phyloP scores from a whole-genome alignment of 78 protist genomes.

The Dictyostelium capitatum region DNA sequence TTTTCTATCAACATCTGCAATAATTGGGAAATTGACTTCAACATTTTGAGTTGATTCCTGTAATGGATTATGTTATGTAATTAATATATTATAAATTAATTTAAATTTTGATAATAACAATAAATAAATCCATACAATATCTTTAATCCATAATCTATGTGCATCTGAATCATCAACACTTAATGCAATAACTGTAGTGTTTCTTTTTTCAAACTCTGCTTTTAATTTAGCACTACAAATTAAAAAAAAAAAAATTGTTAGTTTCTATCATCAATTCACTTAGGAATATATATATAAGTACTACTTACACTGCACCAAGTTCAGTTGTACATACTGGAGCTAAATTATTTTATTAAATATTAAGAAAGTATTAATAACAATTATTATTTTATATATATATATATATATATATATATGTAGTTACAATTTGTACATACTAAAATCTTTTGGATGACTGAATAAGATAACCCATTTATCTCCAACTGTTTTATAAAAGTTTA shows the following conservation, averaged over 20 bases:
- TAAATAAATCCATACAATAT: too few relatives aligned
- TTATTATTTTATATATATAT: too few relatives aligned
- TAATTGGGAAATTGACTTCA: conserved; percentile 85
- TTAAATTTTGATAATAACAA: too few relatives aligned
- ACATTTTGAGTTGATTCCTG: conserved; percentile 71
- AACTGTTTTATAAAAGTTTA: conserved; percentile 72
- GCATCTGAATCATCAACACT: conserved; percentile 51
- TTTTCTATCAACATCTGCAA: conserved; percentile 82
- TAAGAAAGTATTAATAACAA: too few relatives aligned
- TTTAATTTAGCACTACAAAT: conserved; percentile 60
- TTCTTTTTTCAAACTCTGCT: conserved; percentile 82
- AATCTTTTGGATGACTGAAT: conserved; percentile 91
- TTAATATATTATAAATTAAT: too few relatives aligned
- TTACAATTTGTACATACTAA: neutral
- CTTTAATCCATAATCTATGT: conserved; percentile 88
- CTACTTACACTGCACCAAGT: conserved; percentile 79
- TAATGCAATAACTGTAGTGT: conserved; percentile 85
- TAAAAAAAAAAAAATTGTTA: too few relatives aligned
- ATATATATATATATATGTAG: too few relatives aligned
- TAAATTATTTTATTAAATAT: too few relatives aligned
- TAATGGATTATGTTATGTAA: too few relatives aligned
- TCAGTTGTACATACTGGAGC: conserved; percentile 94
- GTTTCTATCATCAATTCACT: too few relatives aligned
- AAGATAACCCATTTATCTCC: conserved; percentile 78
- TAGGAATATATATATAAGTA: too few relatives aligned